phyloP scores from a whole-genome alignment of 2,329 filamentous ascomycete genomes.

The Proliferodiscus dingleyae region DNA sequence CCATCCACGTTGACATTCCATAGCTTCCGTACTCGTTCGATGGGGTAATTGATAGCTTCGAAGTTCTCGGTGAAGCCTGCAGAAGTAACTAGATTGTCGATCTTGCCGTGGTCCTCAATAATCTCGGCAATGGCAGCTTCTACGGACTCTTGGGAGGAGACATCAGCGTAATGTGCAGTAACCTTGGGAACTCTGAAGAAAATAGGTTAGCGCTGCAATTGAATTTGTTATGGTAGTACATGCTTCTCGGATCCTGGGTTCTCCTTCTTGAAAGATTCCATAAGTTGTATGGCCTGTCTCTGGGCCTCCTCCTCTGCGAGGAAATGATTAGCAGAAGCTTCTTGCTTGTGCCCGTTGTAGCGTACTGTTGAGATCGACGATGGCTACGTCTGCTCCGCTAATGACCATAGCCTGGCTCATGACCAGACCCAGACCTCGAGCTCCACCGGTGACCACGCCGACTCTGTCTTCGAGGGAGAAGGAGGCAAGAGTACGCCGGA shows the following conservation, averaged over 20 bases:
- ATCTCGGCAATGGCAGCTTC: slow-evolving; percentile 67
- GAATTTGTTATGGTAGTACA: slow-evolving; percentile 19
- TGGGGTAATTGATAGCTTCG: slow-evolving; percentile 83
- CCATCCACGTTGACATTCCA: slow-evolving; percentile 94
- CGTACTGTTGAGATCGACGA: slow-evolving; percentile 89
- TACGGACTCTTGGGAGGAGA: slow-evolving; percentile 75
- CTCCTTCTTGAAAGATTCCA: slow-evolving; percentile 71
- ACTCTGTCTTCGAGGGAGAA: slow-evolving; percentile 85
- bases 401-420: slow-evolving; percentile 91
- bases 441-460: slow-evolving; percentile 84
- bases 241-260: slow-evolving; percentile 71
- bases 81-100: slow-evolving; percentile 91
- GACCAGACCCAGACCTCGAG: slow-evolving; percentile 80
- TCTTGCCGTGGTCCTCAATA: slow-evolving; percentile 67
- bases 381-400: slow-evolving; percentile 81
- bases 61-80: slow-evolving; percentile 97
- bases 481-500: slow-evolving; percentile 76
- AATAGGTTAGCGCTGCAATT: slow-evolving; percentile 5
- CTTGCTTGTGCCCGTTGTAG: slow-evolving; percentile 17
- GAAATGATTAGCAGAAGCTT: slow-evolving; percentile 13
- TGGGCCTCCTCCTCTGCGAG: slow-evolving; percentile 74
- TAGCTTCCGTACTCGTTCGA: slow-evolving; percentile 86
- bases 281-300: slow-evolving; percentile 67
- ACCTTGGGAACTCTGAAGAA: slow-evolving; percentile 69
- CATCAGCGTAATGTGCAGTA: slow-evolving; percentile 86